Percentiles rank a stretch among this genome's conserved stretches.
phyloP scores from a whole-genome alignment of 441 rosid genomes.

The Croton setiger region DNA sequence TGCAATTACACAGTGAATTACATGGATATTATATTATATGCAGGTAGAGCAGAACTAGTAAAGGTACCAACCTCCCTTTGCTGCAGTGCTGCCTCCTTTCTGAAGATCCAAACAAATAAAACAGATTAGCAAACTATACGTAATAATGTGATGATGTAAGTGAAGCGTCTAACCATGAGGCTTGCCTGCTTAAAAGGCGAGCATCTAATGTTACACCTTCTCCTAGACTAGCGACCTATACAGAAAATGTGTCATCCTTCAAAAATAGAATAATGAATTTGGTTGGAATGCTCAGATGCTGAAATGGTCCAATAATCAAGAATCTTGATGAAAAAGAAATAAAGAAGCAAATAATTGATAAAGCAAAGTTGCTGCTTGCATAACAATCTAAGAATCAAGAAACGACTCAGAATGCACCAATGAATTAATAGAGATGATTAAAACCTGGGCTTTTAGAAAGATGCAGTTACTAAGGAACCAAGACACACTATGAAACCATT shows the following conservation, averaged over 20 bases:
- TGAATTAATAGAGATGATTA: background rate
- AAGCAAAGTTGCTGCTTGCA: background rate
- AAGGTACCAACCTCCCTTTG: constrained; percentile 71
- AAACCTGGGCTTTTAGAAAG: background rate
- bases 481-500: background rate
- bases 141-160: constrained; percentile 1
- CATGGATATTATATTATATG: background rate
- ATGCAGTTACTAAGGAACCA: background rate
- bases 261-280: constrained; percentile 2
- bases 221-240: constrained; percentile 69
- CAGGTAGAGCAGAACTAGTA: constrained; percentile 1
- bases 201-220: constrained; percentile 81
- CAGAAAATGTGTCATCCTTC: constrained; percentile 15
- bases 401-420: background rate
- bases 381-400: background rate
- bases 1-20: background rate
- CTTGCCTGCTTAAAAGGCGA: constrained; percentile 80
- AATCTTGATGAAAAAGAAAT: background rate
- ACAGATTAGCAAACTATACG: constrained; percentile 20
- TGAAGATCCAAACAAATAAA: constrained; percentile 31
- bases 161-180: constrained; percentile 14
- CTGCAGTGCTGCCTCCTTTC: constrained; percentile 89
- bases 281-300: background rate
- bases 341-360: background rate
- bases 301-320: background rate